phyloP scores from a whole-genome alignment of 257 asterid genomes.

The Gentiana dahurica region DNA sequence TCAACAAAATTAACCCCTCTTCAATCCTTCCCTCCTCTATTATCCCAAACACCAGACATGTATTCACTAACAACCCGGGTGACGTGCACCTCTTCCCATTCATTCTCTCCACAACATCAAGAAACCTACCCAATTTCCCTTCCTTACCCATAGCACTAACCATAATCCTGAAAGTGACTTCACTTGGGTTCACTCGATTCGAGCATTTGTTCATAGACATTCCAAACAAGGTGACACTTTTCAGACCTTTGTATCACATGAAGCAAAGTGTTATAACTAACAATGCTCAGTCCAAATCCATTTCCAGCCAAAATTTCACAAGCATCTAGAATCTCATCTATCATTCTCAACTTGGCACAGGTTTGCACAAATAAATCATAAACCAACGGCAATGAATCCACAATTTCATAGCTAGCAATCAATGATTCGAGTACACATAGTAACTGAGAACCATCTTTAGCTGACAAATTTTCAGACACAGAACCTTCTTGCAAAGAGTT shows the following conservation, averaged over 20 bases:
- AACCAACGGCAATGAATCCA: constrained; percentile 57
- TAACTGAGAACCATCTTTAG: constrained; percentile 4
- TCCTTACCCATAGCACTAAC: constrained; percentile 56
- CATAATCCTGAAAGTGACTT: constrained; percentile 47
- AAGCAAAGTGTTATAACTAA: constrained; percentile 56
- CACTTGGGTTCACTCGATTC: constrained; percentile 45
- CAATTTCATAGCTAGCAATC: constrained; percentile 32
- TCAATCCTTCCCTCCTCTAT: constrained; percentile 42
- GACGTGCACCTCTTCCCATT: constrained; percentile 52
- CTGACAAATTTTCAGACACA: background rate
- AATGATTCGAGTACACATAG: constrained; percentile 42
- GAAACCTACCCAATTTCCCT: constrained; percentile 45
- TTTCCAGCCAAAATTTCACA: constrained; percentile 39
- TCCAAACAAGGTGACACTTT: constrained; percentile 39
- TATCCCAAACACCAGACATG: constrained; percentile 55
- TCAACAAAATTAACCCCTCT: constrained; percentile 45
- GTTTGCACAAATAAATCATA: constrained; percentile 66
- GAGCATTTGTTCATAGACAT: constrained; percentile 56
- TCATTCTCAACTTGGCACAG: constrained; percentile 63
- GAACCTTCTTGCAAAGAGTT: background rate
- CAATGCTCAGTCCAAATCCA: constrained; percentile 44
- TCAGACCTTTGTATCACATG: constrained; percentile 56
- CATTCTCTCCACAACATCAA: constrained; percentile 49
- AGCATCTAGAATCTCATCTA: constrained; percentile 37
- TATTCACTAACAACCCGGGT: constrained; percentile 50